Base-by-base conservation (phyloP, 2,329 filamentous ascomycete species). In the Basipetospora chlamydospora region DNA sequence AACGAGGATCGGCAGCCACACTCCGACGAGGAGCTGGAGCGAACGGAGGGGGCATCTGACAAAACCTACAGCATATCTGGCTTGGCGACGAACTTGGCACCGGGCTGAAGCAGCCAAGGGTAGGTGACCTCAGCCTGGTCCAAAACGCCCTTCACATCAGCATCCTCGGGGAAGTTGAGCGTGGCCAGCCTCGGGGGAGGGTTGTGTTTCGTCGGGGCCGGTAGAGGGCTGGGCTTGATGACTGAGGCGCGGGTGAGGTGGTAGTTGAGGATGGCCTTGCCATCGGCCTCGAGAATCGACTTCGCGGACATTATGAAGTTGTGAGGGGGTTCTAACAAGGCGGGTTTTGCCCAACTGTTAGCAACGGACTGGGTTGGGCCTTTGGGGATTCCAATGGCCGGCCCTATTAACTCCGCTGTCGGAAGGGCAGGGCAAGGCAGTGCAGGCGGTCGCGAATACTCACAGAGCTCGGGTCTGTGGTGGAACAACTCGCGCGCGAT, bases 231-330 rank as follows among this genome's bases (percentile, higher is more conserved):
- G 49, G 88, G 83, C 81, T 95, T 96, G 77, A 98, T 94, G 61
- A 93, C 81, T 48, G 86, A 80, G 50, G 90, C 85, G 59, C 90
- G 82, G 53, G 90, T 96, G 66, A 98, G 86, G 73, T 96, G 90
- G 76, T 96, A 98, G 82, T 95, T 96, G 76, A 98, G 76, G 71
- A 98, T 96, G 75, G 90, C 90, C 82, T 98, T 98, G 77, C 90
- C 90, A 70, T 98, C 90, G 73, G 88, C 88, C 74, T 98, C 90
- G 73, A 82, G 67, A 59, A 98, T 96, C 49, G 88, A 82, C 70
- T 98, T 98, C 64, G 90, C 60, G 49, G 60, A 63, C 60, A 63
- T 63, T 50, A 42, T 57, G 53, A 45, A 46, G 46, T 48, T 39
- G 33, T 36, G 31, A 36, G 26, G 47, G 42, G 43, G 46, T 33